Conservation (phyloP, 257 asterid species). For the Capsicum pubescens region DNA sequence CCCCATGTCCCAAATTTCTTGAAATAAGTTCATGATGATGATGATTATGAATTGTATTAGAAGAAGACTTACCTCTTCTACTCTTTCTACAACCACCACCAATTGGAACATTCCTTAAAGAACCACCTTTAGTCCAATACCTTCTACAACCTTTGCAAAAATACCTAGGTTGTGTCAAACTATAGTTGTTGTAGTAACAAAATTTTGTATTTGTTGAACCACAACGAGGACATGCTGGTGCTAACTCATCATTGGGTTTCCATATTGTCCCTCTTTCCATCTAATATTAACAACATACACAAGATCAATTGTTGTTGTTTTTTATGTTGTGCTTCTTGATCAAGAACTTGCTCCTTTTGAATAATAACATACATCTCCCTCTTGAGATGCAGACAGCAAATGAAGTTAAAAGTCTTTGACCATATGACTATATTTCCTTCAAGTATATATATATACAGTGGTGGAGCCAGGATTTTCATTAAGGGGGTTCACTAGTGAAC, state of each 20-base stretch:
- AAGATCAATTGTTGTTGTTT: slow-evolving; percentile 4
- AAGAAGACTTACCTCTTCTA: slow-evolving; percentile 28
- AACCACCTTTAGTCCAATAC: slow-evolving; percentile 89
- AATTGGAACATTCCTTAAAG: slow-evolving; percentile 74
- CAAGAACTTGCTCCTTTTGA: background rate
- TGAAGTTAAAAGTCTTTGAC: slow-evolving; percentile 2
- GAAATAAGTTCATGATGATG: background rate
- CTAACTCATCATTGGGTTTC: slow-evolving; percentile 52
- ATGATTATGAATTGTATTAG: background rate
- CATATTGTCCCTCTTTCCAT: slow-evolving; percentile 60
- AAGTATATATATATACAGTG: background rate
- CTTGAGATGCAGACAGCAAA: background rate
- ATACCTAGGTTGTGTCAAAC: slow-evolving; percentile 79
- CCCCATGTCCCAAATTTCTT: slow-evolving; percentile 25
- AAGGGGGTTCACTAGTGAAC: too few relatives aligned
- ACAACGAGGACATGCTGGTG: slow-evolving; percentile 79
- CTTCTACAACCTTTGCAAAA: slow-evolving; percentile 80
- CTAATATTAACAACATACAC: background rate
- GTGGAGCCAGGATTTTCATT: too few relatives aligned
- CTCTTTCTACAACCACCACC: slow-evolving; percentile 74
- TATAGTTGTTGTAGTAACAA: slow-evolving; percentile 85
- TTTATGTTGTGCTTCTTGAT: background rate
- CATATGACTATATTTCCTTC: background rate
- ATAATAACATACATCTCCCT: background rate
- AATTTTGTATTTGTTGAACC: slow-evolving; percentile 81